These are phyloP conservation scores for Russula sp. DNA, from an alignment of 768 basidiomycete genomes.

Conservation along the genomic window DNA sequence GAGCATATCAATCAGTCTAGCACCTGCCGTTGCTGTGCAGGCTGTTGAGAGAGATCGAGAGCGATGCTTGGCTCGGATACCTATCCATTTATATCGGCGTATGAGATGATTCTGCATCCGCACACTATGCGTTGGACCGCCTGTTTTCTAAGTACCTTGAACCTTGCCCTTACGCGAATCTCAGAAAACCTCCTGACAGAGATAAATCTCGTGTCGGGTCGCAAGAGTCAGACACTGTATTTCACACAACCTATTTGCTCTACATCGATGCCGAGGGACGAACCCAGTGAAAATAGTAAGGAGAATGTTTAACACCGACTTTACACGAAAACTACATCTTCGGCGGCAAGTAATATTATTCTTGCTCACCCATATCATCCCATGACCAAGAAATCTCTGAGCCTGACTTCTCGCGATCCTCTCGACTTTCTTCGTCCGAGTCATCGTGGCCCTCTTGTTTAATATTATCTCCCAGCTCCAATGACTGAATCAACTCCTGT, in stretches of 20 bases:
- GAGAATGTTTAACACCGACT: not conserved
- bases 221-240: not conserved
- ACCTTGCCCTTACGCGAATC: not conserved
- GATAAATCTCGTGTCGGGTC: not conserved
- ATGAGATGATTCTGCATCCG: not conserved
- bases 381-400: not conserved
- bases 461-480: conserved; percentile 15
- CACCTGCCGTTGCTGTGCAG: not conserved
- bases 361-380: not conserved
- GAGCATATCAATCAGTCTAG: conserved; percentile 31
- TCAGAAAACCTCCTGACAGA: not conserved
- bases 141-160: not conserved
- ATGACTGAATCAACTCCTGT: conserved; percentile 7
- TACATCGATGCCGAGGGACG: not conserved
- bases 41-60: not conserved
- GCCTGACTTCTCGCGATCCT: not conserved
- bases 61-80: not conserved
- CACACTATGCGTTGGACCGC: not conserved
- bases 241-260: not conserved
- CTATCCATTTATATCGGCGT: not conserved
- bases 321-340: not conserved
- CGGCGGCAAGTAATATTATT: too few relatives aligned
- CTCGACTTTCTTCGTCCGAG: not conserved
- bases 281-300: not conserved
- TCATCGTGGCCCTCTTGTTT: not conserved